Evolutionary conservation across 1,139 yeast genomes (phyloP).

Genomic region (Taphrina pruni): DNA sequence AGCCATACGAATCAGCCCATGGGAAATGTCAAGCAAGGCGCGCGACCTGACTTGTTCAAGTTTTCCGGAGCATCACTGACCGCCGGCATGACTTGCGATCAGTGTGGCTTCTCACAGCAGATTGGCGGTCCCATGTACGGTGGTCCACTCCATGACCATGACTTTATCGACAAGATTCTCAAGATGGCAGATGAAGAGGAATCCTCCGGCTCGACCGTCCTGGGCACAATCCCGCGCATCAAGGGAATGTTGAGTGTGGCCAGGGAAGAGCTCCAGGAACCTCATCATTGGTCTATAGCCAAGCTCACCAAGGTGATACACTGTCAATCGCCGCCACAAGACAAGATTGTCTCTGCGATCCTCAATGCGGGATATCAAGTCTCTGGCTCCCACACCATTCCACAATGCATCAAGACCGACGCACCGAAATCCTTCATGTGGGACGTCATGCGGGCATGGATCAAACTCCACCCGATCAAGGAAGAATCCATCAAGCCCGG

Average conservation of each 20-base stretch:
- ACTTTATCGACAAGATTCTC: constrained; percentile 69
- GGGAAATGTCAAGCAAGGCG: constrained; percentile 62
- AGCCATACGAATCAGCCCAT: constrained; percentile 71
- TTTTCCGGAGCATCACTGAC: constrained; percentile 52
- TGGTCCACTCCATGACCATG: constrained; percentile 71
- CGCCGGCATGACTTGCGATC: constrained; percentile 64
- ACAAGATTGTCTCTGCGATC: constrained; percentile 74
- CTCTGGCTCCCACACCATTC: constrained; percentile 86
- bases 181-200: constrained; percentile 56
- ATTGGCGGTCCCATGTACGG: constrained; percentile 98
- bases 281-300: constrained; percentile 84
- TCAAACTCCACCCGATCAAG: constrained; percentile 57
- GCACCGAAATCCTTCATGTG: constrained; percentile 85
- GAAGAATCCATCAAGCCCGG: constrained; percentile 55
- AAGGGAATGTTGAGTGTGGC: constrained; percentile 93
- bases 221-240: constrained; percentile 81
- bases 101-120: constrained; percentile 73
- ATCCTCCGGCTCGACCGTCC: constrained; percentile 58
- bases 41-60: constrained; percentile 30
- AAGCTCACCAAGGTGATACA: constrained; percentile 75
- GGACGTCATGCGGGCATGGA: constrained; percentile 73
- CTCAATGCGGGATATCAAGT: constrained; percentile 82
- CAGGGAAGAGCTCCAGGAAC: constrained; percentile 67
- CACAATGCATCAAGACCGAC: constrained; percentile 83
- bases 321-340: constrained; percentile 82